These are phyloP conservation scores for Thalassiosira livingstoniorum DNA, from an alignment of 352 stramenopile genomes.

Conservation along the genomic window DNA sequence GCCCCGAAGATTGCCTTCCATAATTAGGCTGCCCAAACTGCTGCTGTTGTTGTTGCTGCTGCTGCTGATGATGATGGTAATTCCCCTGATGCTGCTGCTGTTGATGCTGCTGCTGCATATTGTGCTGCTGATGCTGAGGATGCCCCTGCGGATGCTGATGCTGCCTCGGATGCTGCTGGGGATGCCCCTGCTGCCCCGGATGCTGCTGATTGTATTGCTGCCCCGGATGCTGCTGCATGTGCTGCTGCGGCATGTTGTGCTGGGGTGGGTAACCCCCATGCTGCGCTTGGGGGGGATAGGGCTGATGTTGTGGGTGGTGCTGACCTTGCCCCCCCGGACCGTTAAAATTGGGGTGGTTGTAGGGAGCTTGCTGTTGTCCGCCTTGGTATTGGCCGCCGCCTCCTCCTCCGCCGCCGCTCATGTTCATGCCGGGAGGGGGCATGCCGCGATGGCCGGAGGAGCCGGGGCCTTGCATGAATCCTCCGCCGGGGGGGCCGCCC, in stretches of 20 bases:
- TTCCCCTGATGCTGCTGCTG: constrained; percentile 34
- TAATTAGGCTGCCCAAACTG: constrained; percentile 26
- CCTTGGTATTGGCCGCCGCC: constrained; percentile 20
- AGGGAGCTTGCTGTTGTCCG: not conserved
- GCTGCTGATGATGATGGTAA: constrained; percentile 17
- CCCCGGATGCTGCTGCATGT: constrained; percentile 24
- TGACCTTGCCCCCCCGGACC: constrained; percentile 26
- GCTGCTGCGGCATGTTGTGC: constrained; percentile 28
- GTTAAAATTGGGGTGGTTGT: constrained; percentile 50
- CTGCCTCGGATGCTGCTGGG: constrained; percentile 27
- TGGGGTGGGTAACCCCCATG: constrained; percentile 25
- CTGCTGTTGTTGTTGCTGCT: constrained; percentile 28
- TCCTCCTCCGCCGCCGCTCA: constrained; percentile 12
- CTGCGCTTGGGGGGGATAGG: constrained; percentile 2
- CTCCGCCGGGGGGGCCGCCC: not conserved
- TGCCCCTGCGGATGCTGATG: constrained; percentile 14
- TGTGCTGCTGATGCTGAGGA: constrained; percentile 23
- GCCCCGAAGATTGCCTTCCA: not conserved
- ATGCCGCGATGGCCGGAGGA: constrained; percentile 20
- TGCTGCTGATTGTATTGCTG: too few relatives aligned
- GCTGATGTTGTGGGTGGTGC: constrained; percentile 39
- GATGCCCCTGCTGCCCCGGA: constrained; percentile 5
- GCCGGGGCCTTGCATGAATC: constrained; percentile 32
- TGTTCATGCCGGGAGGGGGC: constrained; percentile 38
- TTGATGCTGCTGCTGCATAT: constrained; percentile 11